Conservation (phyloP, 768 basidiomycete genomes). For the Phlebiopsis flavidoalba region DNA sequence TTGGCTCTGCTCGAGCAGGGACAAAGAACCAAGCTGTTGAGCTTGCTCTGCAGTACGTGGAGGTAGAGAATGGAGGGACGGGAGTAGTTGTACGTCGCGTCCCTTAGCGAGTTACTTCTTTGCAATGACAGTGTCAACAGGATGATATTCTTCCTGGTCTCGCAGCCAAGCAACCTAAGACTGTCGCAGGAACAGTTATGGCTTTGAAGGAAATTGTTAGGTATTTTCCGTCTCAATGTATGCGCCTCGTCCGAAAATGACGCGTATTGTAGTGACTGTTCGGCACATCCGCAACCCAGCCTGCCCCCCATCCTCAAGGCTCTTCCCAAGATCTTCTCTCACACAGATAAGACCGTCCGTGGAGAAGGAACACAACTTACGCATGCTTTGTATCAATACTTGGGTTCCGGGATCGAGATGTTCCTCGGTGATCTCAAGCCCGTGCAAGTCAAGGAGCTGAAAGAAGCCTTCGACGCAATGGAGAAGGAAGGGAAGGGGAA, state of each 20-base stretch:
- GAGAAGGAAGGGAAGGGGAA: conserved; percentile 84
- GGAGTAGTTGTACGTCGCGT: conserved; percentile 78
- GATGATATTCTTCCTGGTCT: conserved; percentile 79
- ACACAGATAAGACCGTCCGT: conserved; percentile 93
- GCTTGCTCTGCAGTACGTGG: conserved; percentile 83
- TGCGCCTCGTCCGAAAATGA: neutral
- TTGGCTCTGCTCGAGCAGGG: conserved; percentile 85
- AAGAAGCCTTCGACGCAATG: conserved; percentile 81
- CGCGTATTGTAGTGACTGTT: conserved; percentile 53
- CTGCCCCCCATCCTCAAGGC: conserved; percentile 79
- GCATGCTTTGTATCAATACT: conserved; percentile 76
- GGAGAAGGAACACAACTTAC: conserved; percentile 81
- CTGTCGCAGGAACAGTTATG: conserved; percentile 73
- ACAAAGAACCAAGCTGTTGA: conserved; percentile 88
- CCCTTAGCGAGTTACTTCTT: conserved; percentile 7
- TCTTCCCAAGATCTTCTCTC: conserved; percentile 90
- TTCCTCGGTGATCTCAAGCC: conserved; percentile 90
- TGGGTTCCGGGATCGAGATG: conserved; percentile 75
- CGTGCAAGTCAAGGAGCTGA: conserved; percentile 93
- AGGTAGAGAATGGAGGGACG: conserved; percentile 85
- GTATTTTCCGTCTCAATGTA: conserved; percentile 24
- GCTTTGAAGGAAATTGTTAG: conserved; percentile 81
- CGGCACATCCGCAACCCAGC: conserved; percentile 68
- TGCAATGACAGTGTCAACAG: conserved; percentile 17
- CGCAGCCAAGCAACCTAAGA: conserved; percentile 90